These are phyloP conservation scores for Clohesyomyces aquaticus DNA, from an alignment of 495 filamentous ascomycete genomes.

Conservation along the genomic window DNA sequence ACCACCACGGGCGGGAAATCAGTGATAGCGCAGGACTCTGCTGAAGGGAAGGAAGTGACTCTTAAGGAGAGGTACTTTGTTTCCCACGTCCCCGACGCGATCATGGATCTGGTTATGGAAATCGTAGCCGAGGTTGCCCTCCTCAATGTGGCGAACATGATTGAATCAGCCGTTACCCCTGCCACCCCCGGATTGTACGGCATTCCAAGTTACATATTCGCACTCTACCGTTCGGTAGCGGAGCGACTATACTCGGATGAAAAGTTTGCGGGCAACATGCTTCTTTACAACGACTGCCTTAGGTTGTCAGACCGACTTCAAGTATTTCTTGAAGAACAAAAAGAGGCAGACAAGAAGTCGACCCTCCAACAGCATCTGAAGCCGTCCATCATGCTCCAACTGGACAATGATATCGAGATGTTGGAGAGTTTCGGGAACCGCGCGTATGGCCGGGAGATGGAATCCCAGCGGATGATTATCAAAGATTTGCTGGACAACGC, in stretches of 20 bases:
- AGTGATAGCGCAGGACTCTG: conserved; percentile 35
- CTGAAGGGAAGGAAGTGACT: conserved; percentile 63
- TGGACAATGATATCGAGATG: conserved; percentile 71
- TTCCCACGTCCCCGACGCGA: conserved; percentile 77
- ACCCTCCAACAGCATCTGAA: conserved; percentile 54
- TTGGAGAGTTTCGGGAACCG: conserved; percentile 80
- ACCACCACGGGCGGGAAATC: too few species aligned
- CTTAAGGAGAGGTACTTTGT: conserved; percentile 85
- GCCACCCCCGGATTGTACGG: conserved; percentile 76
- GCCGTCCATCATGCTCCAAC: conserved; percentile 54
- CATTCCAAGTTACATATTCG: conserved; percentile 80
- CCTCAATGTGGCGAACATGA: conserved; percentile 56
- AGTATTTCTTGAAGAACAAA: conserved; percentile 57
- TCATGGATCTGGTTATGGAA: conserved; percentile 70
- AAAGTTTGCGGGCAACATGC: conserved; percentile 76
- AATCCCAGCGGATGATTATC: conserved; percentile 78
- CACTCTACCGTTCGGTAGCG: conserved; percentile 88
- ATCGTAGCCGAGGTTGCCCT: conserved; percentile 71
- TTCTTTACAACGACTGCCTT: conserved; percentile 87
- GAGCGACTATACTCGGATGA: conserved; percentile 77
- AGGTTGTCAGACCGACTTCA: conserved; percentile 76
- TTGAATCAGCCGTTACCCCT: conserved; percentile 62
- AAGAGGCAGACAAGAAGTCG: conserved; percentile 53
- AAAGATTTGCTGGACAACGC: conserved; percentile 81
- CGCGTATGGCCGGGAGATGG: conserved; percentile 85